These are phyloP conservation scores for Cucumis hystrix DNA, from an alignment of 306 rosid genomes.

Conservation along the genomic window DNA sequence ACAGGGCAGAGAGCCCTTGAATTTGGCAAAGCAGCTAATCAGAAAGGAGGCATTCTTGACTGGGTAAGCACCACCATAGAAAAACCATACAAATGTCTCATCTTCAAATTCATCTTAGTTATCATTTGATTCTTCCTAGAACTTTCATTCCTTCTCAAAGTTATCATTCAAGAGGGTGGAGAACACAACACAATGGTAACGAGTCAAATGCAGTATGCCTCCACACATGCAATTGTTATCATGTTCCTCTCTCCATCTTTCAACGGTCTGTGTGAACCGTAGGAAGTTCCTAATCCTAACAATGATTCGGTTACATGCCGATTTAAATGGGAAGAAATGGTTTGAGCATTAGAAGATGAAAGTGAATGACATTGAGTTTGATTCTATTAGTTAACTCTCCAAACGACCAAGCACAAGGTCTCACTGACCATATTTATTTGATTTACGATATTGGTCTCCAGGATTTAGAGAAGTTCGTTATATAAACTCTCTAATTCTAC, in stretches of 20 bases:
- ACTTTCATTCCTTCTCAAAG: neutral
- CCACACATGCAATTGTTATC: neutral
- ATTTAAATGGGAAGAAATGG: neutral
- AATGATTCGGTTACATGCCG: neutral
- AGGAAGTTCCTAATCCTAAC: neutral
- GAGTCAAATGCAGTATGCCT: neutral
- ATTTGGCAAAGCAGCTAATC: constrained; percentile 75
- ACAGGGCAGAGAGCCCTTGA: constrained; percentile 83
- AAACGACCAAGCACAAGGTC: too few relatives aligned
- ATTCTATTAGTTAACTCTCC: too few relatives aligned
- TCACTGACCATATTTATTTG: too few relatives aligned
- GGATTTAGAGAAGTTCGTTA: too few relatives aligned
- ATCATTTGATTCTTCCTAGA: neutral
- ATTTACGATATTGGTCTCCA: too few relatives aligned
- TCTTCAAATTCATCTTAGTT: neutral
- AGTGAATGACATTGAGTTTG: neutral
- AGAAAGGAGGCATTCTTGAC: constrained; percentile 93
- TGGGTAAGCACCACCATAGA: constrained; percentile 37
- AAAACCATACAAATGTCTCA: neutral
- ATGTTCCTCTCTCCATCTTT: neutral
- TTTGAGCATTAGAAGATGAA: neutral
- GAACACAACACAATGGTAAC: neutral
- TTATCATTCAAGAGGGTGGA: neutral
- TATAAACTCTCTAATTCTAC: too few relatives aligned
- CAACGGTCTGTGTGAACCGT: neutral